Base-by-base conservation (phyloP, 164 flowering plant species). In the Vitis vinifera region DNA sequence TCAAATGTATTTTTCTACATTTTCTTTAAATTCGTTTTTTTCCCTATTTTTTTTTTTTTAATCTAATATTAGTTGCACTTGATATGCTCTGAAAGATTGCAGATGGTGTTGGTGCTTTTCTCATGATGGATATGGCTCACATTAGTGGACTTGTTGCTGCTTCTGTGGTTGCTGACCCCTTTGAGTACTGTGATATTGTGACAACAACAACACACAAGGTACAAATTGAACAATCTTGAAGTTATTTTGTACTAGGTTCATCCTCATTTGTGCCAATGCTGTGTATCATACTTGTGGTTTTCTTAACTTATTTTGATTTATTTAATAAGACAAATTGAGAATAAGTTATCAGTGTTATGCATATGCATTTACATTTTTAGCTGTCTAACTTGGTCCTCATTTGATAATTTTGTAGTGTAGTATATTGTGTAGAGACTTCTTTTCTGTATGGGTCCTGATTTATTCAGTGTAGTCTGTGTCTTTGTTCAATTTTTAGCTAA, bases 71-170 rank as follows among this genome's bases (percentile, higher is more conserved):
- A 65, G 29, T 68, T 51, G 19, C 4, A 17, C 61, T 53, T 69
- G 23, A 13, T 75, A 13, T 68, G 19, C n/a, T 53, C 61, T 71
- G 72, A 63, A 76, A 94, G 98, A 89, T 94, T 62, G 98, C 97
- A 27, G 95, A 92, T 87, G 70, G 85, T 73, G 94, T 86, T 63
- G 97, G 94, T 70, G 95, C 98, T 75, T 92, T 94, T 66, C 88
- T 94, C n/a, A 89, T 94, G 97, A 89, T 89, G 94, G 97, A 94
- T 73, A 94, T 94, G 98, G 98, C 97, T 77, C 98, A 94, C 77
- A 91, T 94, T 62, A 91, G 97, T 79, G 97, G 97, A 15, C 89
- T 94, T 53, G 94, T 91, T 81, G 91, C 97, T 83, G 97, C 98
- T 71, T 85, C 95, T 68, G 99, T 94, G 53, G 85, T 91, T 80